Base-by-base conservation (phyloP, 495 filamentous ascomycete genomes). In the Trypethelium eluteriae region DNA sequence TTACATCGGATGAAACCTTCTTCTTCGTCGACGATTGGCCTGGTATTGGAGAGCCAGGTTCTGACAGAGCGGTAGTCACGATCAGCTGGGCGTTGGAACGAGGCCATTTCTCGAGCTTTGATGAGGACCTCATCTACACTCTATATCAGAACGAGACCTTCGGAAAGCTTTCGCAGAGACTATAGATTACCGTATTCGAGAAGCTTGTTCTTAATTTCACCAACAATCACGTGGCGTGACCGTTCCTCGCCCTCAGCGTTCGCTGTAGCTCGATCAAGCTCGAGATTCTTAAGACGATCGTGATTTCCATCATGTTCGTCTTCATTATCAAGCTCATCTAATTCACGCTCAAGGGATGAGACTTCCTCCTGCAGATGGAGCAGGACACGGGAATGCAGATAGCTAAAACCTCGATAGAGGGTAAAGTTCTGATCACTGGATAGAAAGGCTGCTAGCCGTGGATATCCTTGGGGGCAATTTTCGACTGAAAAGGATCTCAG, bases 61-160 rank as follows among this genome's bases (percentile, higher is more conserved):
- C 76, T 64, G 0, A 80, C 75, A 46, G 74, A 78, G 4, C 63
- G 34, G 46, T 81, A 80, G 56, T 81, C 77, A 36, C 74, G 63
- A 25, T 69, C 38, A 2, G 73, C 70, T 0, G 79, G 79, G 41
- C 65, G 68, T 39, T 79, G 71, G 34, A 80, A 68, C 0, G 75
- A 66, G 59, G 70, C 70, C 0, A 79, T 62, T 36, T 76, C 68
- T 35, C 72, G 35, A 10, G 78, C 73, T 66, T 77, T 79, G 56
- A 76, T 66, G 6, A 80, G 67, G 0, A 80, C 39, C 14, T 79
- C 74, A 38, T 74, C 74, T 77, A 10, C n/a, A 4, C 44, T 14
- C 35, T 9, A 2, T 63, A 18, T 49, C 18, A 18, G 0, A 63
- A 64, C 34, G 25, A 16, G 16, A 59, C 16, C 18, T 44, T 7